Conservation (phyloP, 768 basidiomycete species). For the Hygrophorus russula region DNA sequence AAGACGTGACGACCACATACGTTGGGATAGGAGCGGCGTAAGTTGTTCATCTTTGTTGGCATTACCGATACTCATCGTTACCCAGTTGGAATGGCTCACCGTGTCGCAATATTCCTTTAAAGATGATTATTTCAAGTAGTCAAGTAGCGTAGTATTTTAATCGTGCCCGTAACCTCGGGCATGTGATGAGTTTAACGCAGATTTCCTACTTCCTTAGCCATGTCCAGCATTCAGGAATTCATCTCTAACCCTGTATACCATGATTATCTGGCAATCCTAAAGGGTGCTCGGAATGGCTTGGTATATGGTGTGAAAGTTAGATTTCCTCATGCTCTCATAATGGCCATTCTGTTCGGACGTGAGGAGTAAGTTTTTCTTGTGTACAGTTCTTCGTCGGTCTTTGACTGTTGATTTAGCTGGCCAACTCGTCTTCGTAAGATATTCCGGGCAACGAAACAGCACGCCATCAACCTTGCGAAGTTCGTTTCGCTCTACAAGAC, state of each 20-base stretch:
- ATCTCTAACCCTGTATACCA: constrained; percentile 69
- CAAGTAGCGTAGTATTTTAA: background rate
- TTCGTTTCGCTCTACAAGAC: constrained; percentile 93
- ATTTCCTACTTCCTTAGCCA: background rate
- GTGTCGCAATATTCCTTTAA: constrained; percentile 39
- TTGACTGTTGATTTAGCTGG: constrained; percentile 41
- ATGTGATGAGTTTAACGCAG: background rate
- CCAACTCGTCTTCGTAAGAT: constrained; percentile 54
- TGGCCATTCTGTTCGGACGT: constrained; percentile 88
- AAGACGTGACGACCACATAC: constrained; percentile 17
- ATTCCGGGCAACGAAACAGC: constrained; percentile 77
- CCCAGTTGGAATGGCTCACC: constrained; percentile 48
- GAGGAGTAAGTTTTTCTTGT: constrained; percentile 58
- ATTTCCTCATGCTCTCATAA: constrained; percentile 93
- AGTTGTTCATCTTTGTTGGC: constrained; percentile 14
- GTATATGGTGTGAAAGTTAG: constrained; percentile 87
- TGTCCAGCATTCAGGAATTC: constrained; percentile 26
- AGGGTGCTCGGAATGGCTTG: constrained; percentile 86
- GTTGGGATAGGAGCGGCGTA: constrained; percentile 33
- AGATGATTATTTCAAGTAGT: constrained; percentile 21
- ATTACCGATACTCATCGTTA: constrained; percentile 1
- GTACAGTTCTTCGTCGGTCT: background rate
- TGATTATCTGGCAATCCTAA: constrained; percentile 86
- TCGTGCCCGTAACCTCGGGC: background rate
- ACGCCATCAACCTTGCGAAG: constrained; percentile 85